These are phyloP conservation scores for Ogataea siamensis DNA, from an alignment of 805 yeast species.

Conservation along the genomic window DNA sequence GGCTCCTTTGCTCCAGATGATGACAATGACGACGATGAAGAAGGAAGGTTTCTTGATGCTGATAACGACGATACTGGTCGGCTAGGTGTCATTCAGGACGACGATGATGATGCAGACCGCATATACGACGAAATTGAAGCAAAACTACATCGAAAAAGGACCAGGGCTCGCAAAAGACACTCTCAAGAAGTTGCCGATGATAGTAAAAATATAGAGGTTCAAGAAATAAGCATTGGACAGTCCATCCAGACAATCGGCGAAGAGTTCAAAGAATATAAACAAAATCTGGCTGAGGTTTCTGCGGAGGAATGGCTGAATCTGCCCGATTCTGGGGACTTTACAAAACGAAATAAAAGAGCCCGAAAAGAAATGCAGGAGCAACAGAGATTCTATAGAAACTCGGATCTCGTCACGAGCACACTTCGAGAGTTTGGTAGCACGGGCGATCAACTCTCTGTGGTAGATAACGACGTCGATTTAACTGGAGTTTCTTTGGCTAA, in stretches of 20 bases:
- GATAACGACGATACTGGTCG: conserved; percentile 23
- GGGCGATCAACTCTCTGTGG: conserved; percentile 28
- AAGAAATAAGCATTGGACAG: conserved; percentile 23
- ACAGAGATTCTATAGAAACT: conserved; percentile 77
- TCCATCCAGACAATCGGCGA: conserved; percentile 38
- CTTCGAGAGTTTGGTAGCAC: conserved; percentile 35
- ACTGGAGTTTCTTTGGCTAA: conserved; percentile 60
- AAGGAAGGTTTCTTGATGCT: conserved; percentile 28
- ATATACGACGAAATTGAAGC: conserved; percentile 65
- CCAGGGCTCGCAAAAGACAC: conserved; percentile 68
- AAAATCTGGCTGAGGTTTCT: conserved; percentile 55
- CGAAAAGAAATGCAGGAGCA: conserved; percentile 59
- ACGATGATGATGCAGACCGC: conserved; percentile 75
- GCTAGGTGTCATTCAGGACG: conserved; percentile 42
- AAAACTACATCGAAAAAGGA: conserved; percentile 40
- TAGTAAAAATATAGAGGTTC: conserved; percentile 13
- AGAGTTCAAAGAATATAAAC: conserved; percentile 70
- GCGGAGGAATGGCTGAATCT: conserved; percentile 75
- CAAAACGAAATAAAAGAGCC: conserved; percentile 72
- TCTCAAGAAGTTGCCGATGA: conserved; percentile 37
- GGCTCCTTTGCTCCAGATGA: conserved; percentile 24
- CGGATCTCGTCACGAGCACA: conserved; percentile 58
- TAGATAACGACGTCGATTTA: conserved; percentile 40
- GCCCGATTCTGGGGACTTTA: conserved; percentile 88
- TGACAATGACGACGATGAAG: conserved; percentile 34